Base-by-base conservation (phyloP, 352 stramenopile genomes). In the Phytophthora nicotianae region DNA sequence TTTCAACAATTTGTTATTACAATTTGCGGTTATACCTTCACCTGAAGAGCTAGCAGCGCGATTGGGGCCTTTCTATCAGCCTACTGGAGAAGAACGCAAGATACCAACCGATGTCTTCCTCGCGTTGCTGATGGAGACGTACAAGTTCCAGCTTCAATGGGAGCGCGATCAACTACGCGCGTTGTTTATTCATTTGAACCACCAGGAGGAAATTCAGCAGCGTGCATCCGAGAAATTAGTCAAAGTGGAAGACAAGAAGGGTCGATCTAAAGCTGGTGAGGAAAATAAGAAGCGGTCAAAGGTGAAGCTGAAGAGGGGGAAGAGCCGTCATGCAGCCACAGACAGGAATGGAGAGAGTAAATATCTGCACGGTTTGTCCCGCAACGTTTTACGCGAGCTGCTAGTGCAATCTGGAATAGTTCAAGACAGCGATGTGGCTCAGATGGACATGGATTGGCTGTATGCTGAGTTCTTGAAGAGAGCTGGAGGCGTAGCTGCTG, bases 41-140 rank as follows among this genome's bases (percentile, higher is more conserved):
- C 0, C 23, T 0, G 63, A 77, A 0, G 81, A 90, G 37, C 54
- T 90, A 0, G 26, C 38, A 1, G 50, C 52, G 4, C 71, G 65
- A 3, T 47, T 88, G 1, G 79, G 77, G 2, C 40, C 68, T 2
- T 88, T 89, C 49, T 90, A 87, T 45, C 73, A 65, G 16, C 53
- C 75, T 29, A 87, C 68, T 13, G 77, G 77, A 3, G 77, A 89
- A n/a, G 79, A 90, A 37, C 68, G 63, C 5, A 87, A 89, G 38
- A 47, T 90, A 16, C 54, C 77, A 2, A 35, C 72, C 9, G 76
- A 85, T 16, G 58, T 90, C 3, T 85, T 84, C 23, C 63, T 88
- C 4, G 62, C 72, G 4, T 51, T 90, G 0, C 32, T 82, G 0
- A 62, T 83, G 35, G 79, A 86, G 37, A 58, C 66, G 42, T 90